A percentile compares a stretch with the other conserved stretches of the same genome.
phyloP scores from a whole-genome alignment of 371 early-diverging fungal species.

The Rhizopus delemar region DNA sequence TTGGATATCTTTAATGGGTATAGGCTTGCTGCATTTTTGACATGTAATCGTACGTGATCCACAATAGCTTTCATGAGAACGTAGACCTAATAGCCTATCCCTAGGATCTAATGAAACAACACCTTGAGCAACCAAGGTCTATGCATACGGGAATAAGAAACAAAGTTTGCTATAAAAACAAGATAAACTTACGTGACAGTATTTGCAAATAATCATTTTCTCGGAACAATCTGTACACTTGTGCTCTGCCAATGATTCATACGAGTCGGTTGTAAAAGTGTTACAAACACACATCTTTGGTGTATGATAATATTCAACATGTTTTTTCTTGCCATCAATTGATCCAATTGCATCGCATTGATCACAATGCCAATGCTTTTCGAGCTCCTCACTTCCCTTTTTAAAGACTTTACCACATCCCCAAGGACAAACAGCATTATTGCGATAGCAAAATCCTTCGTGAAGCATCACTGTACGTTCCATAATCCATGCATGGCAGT shows the following conservation, averaged over 20 bases:
- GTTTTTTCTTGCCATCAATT: constrained; percentile 61
- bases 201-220: constrained; percentile 78
- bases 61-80: constrained; percentile 83
- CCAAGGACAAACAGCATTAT: constrained; percentile 68
- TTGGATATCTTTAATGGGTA: constrained; percentile 79
- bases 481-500: constrained; percentile 75
- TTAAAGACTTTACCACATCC: constrained; percentile 72
- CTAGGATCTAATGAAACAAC: constrained; percentile 54
- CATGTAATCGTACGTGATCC: constrained; percentile 84
- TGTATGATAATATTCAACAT: constrained; percentile 64
- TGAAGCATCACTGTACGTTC: constrained; percentile 65
- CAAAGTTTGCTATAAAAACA: no score
- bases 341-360: constrained; percentile 63
- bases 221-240: constrained; percentile 71
- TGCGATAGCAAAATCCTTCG: constrained; percentile 74
- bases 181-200: constrained; percentile 64
- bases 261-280: constrained; percentile 30
- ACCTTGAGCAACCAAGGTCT: constrained; percentile 61
- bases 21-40: constrained; percentile 69
- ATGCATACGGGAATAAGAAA: not conserved
- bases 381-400: constrained; percentile 60
- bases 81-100: constrained; percentile 69
- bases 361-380: constrained; percentile 83
- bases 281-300: constrained; percentile 65
- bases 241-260: constrained; percentile 66